phyloP scores from a whole-genome alignment of 768 basidiomycete species.

The Mycena crocata region DNA sequence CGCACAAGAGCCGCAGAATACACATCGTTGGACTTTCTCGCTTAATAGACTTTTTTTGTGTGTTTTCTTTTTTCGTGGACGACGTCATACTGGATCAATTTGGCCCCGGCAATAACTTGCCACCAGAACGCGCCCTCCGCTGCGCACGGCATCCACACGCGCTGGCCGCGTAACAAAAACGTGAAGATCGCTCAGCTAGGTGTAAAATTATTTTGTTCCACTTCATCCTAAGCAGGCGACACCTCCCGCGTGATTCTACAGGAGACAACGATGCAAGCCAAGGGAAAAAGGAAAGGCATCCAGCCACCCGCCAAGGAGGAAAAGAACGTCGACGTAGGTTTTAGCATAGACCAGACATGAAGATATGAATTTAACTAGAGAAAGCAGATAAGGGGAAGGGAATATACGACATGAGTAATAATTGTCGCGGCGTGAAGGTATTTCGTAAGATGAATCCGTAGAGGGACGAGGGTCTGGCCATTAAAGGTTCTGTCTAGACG shows the following conservation, averaged over 20 bases:
- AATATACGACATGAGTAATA: slow-evolving; percentile 46
- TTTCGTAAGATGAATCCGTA: slow-evolving; percentile 47
- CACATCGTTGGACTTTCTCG: not conserved
- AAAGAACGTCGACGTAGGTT: slow-evolving; percentile 18
- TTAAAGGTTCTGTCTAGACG: slow-evolving; percentile 57
- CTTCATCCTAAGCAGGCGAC: not conserved
- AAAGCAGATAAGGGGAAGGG: slow-evolving; percentile 48
- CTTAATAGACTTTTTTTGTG: not conserved
- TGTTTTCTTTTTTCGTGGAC: not conserved
- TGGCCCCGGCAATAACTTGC: no score
- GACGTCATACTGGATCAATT: no score
- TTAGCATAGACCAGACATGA: slow-evolving; percentile 34
- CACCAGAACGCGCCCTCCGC: no score
- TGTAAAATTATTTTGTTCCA: slow-evolving; percentile 12
- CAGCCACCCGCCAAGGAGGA: slow-evolving; percentile 5
- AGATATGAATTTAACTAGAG: slow-evolving; percentile 55
- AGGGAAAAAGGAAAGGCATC: not conserved
- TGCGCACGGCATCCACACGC: no score
- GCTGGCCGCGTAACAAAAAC: no score
- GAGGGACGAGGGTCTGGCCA: slow-evolving; percentile 31
- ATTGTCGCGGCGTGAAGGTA: slow-evolving; percentile 55
- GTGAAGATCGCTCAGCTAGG: no score
- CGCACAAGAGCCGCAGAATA: not conserved
- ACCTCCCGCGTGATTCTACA: not conserved
- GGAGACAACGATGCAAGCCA: slow-evolving; percentile 1